Base-by-base conservation (phyloP, 2,329 filamentous ascomycete genomes). In the Scortechinia acanthostroma region DNA sequence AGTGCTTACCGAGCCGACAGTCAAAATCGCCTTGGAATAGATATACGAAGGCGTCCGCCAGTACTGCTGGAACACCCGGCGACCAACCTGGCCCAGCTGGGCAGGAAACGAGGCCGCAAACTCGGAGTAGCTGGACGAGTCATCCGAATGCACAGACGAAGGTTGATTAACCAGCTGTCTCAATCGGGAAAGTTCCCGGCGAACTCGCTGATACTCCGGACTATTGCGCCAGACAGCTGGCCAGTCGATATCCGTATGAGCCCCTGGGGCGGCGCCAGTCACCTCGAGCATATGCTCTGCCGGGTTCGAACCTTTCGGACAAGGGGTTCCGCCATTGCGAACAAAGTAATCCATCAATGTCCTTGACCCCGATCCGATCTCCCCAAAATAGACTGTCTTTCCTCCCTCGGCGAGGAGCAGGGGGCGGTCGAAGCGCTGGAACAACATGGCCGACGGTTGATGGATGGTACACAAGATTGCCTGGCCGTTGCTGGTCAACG, bases 1-100 rank as follows among this genome's bases (percentile, higher is more conserved):
- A 52, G 50, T n/a, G n/a, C n/a, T 43, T 48, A 51, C 49, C 15
- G 56, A 49, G 17, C 70, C 56, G 22, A 73, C 63, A 49, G 74
- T 79, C 19, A 88, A 74, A 1, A 72, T 60, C 1, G 74, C 54
- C 63, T 90, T 90, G 45, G 80, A 77, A 64, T 86, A 88, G 54
- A 91, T 82, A 63, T 90, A 91, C 1, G 75, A 71, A 0, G 86
- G 86, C 1, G 76, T 86, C 44, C 86, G 77, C 85, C 86, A 91
- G 68, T 88, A 88, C 58, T 90, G 86, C 54, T 85, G 72, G 61
- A 88, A 88, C 13, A 88, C 79, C 49, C 86, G 82, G 5, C 71
- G 53, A 2, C 77, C 79, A 35, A 88, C 86, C 47, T 80, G 71
- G 37, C 60, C 63, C 1, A 91, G 62, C 57, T 95, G 90, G 0